Conservation (phyloP, 2,329 filamentous ascomycete species). For the Trichoderma koningii region DNA sequence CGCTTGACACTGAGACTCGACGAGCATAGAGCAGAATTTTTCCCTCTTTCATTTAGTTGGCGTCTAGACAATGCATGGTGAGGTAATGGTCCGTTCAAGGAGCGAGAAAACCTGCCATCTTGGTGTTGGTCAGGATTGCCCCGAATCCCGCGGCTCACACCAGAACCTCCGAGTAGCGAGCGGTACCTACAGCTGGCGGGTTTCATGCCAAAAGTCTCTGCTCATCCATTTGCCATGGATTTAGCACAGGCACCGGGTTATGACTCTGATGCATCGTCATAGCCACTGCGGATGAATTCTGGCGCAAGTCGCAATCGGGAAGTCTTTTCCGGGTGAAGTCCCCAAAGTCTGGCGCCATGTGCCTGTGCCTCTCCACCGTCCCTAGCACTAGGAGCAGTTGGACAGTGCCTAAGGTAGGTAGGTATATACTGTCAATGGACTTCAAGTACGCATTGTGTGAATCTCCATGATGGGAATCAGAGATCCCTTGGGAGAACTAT, state of each 20-base stretch:
- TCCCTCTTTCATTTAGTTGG: neutral
- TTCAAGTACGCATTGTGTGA: too few relatives aligned
- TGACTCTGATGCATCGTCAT: conserved; percentile 8
- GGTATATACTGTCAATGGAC: too few relatives aligned
- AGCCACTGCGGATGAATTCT: conserved; percentile 7
- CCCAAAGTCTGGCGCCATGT: conserved; percentile 5
- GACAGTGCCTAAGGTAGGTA: too few relatives aligned
- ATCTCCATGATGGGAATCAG: neutral
- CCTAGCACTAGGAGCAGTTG: neutral
- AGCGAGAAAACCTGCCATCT: neutral
- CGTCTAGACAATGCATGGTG: conserved; percentile 13
- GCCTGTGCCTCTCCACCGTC: conserved; percentile 6
- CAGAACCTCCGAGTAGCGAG: neutral
- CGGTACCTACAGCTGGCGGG: neutral
- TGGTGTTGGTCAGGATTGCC: neutral
- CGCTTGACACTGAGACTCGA: neutral
- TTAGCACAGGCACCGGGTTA: too few relatives aligned
- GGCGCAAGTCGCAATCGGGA: neutral
- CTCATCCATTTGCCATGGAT: neutral
- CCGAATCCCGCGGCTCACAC: conserved; percentile 15
- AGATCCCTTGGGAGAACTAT: neutral
- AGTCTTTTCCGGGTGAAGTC: conserved; percentile 2
- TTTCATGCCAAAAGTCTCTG: neutral
- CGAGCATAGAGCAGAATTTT: neutral
- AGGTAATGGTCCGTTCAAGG: conserved; percentile 10